These are phyloP conservation scores for Sanguinoderma infundibulare DNA, from an alignment of 1,284 basidiomycete species.

Conservation along the genomic window DNA sequence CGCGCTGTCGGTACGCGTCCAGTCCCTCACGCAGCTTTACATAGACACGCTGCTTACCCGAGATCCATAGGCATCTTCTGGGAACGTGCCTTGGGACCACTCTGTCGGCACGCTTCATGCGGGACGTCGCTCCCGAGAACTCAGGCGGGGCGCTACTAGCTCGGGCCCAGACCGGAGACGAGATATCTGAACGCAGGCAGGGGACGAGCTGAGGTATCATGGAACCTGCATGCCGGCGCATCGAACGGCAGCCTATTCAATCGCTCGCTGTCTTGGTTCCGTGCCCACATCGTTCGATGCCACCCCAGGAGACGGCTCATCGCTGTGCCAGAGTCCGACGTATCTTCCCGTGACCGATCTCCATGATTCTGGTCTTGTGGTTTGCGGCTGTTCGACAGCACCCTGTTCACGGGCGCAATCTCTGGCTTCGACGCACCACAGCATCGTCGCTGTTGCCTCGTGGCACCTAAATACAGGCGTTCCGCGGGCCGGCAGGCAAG, in stretches of 20 bases:
- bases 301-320: too few relatives aligned
- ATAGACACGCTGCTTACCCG: not conserved
- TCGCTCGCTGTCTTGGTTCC: not conserved
- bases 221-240: not conserved
- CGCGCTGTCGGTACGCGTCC: not conserved
- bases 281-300: too few relatives aligned
- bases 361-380: not conserved
- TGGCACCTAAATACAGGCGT: not conserved
- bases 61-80: not conserved
- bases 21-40: not conserved
- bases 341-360: not conserved
- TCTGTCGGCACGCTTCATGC: not conserved
- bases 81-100: not conserved
- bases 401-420: not conserved
- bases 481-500: not conserved
- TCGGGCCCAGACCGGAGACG: not conserved
- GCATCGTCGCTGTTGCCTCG: not conserved
- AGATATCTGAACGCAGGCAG: not conserved
- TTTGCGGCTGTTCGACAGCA: not conserved
- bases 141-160: not conserved
- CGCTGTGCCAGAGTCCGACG: too few relatives aligned
- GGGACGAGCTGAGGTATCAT: too few relatives aligned
- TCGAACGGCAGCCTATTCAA: not conserved
- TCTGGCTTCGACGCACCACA: too few relatives aligned
- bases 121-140: not conserved